Evolutionary conservation across 495 filamentous ascomycete species (phyloP), one percentile per base, ranked within the genome.

Genomic region (Penicillium tannophilum): DNA sequence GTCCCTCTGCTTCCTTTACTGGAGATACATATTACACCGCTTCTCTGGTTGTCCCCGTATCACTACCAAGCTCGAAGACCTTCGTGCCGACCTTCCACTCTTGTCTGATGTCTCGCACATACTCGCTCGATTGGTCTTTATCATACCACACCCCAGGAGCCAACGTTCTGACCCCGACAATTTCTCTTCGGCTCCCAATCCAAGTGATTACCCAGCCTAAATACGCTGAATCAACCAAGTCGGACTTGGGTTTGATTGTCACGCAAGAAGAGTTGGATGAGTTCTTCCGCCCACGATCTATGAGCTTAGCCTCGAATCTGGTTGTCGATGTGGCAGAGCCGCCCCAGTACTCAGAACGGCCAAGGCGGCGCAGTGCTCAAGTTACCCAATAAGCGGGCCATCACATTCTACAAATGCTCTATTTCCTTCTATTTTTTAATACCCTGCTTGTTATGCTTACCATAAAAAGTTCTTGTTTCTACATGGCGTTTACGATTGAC

Each of bases 31-130:
- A 84, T 68, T 90, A 95, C 74, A 89, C 83, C 2, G 79, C 91
- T 1, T 77, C 76, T 5, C 65, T 97, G 9, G 68, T 88, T 8
- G 84, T 97, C 8, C 92, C 94, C 0, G 74, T 98, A 69, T 77
- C 82, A 0, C 76, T 96, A 1, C 92, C 94, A 0, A 75, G 72
- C 10, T 84, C 83, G 62, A 90, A 87, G 59, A 77, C 85, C 2
- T 92, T 93, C 72, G 72, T 94, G 28, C 95, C 94, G 0, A 92
- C 91, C 17, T 98, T 98, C 76, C 87, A 94, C 74, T 84, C 86
- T 54, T 98, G 94, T 73, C 83, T 96, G 63, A 77, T 89, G 30
- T 89, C 88, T 16, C 87, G 94, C 58, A 74, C 87, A 24, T 98
- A 98, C 75, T 76, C 80, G 9, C 79, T 97, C 20, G 86, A 89